Evolutionary conservation across 257 asterid species (phyloP).

Genomic region (Rubia yunnanensis): DNA sequence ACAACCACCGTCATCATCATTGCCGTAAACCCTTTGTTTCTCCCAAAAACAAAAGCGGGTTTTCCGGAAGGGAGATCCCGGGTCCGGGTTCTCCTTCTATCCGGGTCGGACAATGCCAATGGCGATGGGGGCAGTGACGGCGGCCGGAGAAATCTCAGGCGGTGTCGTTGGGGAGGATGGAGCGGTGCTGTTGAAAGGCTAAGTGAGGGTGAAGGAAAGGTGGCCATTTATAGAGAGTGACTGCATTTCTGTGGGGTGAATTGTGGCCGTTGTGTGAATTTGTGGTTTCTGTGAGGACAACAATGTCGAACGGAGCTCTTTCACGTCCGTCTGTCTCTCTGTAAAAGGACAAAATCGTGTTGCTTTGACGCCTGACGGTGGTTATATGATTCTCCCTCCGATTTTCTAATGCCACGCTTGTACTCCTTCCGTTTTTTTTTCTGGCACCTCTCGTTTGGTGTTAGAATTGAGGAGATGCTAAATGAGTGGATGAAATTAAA

Average conservation of each 20-base stretch:
- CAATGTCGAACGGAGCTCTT: not conserved
- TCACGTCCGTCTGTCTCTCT: not conserved
- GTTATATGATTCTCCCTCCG: no score
- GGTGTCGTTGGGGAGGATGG: not conserved
- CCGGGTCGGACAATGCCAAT: not conserved
- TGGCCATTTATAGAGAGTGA: not conserved
- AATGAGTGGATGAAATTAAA: no score
- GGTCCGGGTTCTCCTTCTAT: not conserved
- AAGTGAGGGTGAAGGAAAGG: not conserved
- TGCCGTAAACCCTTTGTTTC: not conserved
- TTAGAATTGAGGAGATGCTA: no score
- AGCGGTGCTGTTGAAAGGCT: not conserved
- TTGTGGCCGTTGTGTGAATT: not conserved
- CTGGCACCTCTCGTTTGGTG: no score
- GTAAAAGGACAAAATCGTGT: not conserved
- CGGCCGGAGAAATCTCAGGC: not conserved
- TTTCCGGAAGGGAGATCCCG: not conserved
- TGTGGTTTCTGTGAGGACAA: conserved; percentile 2
- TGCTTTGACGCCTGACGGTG: no score
- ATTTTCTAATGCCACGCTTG: no score
- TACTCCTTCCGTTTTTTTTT: no score
- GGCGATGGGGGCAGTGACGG: conserved; percentile 1
- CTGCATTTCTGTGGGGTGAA: not conserved
- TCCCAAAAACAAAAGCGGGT: not conserved
- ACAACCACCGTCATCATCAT: conserved; percentile 10